Percentiles rank a stretch among this genome's conserved stretches.
Conservation (phyloP, 2,329 filamentous ascomycete genomes). For the Monilinia fructigena region DNA sequence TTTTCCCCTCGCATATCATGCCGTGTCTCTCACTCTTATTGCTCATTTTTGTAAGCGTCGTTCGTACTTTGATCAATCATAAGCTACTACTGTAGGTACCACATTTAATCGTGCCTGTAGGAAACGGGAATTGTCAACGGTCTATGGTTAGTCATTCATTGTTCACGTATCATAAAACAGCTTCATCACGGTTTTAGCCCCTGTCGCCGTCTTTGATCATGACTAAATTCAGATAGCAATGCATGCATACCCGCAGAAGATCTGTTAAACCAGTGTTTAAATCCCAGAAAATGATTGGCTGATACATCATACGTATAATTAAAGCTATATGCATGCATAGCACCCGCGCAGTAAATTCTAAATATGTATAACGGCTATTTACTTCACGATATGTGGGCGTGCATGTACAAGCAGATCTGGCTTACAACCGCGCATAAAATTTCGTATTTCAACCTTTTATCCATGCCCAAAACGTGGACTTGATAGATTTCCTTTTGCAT, state of each 20-base stretch:
- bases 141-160: not conserved
- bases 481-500: conserved; percentile 12
- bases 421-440: conserved; percentile 6
- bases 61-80: conserved; percentile 19
- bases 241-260: conserved; percentile 17
- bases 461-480: conserved; percentile 16
- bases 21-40: not conserved
- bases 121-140: conserved; percentile 8
- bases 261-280: conserved; percentile 3
- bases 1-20: not conserved
- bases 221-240: conserved; percentile 16
- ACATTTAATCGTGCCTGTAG: not conserved
- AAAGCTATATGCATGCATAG: conserved; percentile 15
- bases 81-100: conserved; percentile 7
- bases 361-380: conserved; percentile 13
- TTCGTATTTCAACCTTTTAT: conserved; percentile 6
- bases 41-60: conserved; percentile 12
- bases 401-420: conserved; percentile 10
- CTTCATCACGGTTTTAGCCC: conserved; percentile 1
- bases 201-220: not conserved
- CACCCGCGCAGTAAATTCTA: conserved; percentile 5
- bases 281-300: not conserved
- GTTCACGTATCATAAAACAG: not conserved
- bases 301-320: not conserved
- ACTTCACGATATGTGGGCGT: conserved; percentile 1